Evolutionary conservation across 2,329 filamentous ascomycete genomes (phyloP), one percentile per base, ranked within the genome.

Genomic region (Orbilia oligospora): DNA sequence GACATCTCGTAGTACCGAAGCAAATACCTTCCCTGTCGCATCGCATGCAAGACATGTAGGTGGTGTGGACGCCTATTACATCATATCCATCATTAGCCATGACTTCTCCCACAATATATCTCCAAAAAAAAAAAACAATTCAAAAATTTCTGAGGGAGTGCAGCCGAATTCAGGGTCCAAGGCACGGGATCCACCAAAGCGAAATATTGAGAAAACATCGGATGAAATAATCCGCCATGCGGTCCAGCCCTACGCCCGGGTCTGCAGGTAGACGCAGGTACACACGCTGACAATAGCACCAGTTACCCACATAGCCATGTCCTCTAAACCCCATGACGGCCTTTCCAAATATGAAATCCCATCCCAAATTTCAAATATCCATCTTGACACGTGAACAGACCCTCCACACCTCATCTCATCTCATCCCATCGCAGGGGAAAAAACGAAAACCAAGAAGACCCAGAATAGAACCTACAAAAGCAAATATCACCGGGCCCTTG

Each of bases 41-140:
- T 99, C 96, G 85, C 92, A 94, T 12, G 94, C 92, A 64, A 98
- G 87, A 80, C 92, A 93, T 0, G 90, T 90, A 0, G 91, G 89
- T 0, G 89, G 89, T 9, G 91, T 89, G 0, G 92, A 93, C 1
- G 94, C 76, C 70, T 72, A 71, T 41, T 30, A 53, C 27, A 48
- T 58, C 48, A 58, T 64, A 55, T 91, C 6, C 33, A 1, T 12
- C 4, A 36, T 80, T 71, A 79, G 63, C 70, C 63, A 9, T 76
- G 65, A 22, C 67, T 55, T 55, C 65, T 22, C 67, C 69, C 98
- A 87, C 86, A 0, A 96, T 51, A 20, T 12, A 3, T 30, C 3
- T 30, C 6, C 3, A 22, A 33, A 56, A 41, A 41, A n/a, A 41
- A 16, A 16, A 22, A 66, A 27, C 56, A 22, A 69, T 5, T n/a